These are phyloP conservation scores for Aspergillus brunneoviolaceus DNA, from an alignment of 2,329 filamentous ascomycete species.

Conservation along the genomic window DNA sequence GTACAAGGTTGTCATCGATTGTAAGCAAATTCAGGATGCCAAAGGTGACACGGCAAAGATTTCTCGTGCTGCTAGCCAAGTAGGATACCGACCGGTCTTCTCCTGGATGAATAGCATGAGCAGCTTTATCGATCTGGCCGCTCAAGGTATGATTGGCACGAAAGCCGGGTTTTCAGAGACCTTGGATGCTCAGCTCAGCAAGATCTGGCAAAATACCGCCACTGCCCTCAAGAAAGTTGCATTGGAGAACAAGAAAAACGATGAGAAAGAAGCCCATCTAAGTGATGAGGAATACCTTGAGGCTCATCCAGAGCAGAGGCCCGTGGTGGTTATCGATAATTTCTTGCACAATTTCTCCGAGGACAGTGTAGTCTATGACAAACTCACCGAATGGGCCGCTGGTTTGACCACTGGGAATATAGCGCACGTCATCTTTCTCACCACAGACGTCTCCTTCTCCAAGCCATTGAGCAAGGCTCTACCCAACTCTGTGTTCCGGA, in stretches of 20 bases:
- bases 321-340: slow-evolving; percentile 87
- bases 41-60: slow-evolving; percentile 86
- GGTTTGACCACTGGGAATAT: slow-evolving; percentile 80
- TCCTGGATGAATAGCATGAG: slow-evolving; percentile 95
- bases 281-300: slow-evolving; percentile 86
- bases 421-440: slow-evolving; percentile 92
- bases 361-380: slow-evolving; percentile 66
- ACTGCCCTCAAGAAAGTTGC: slow-evolving; percentile 76
- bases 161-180: slow-evolving; percentile 95
- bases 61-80: slow-evolving; percentile 72
- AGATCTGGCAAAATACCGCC: slow-evolving; percentile 83
- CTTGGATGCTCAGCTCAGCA: slow-evolving; percentile 80
- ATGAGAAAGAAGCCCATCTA: slow-evolving; percentile 70
- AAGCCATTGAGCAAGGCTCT: slow-evolving; percentile 85
- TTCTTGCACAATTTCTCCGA: slow-evolving; percentile 79
- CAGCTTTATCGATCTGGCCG: slow-evolving; percentile 86
- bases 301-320: slow-evolving; percentile 77
- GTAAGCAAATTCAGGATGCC: slow-evolving; percentile 88
- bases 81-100: slow-evolving; percentile 91
- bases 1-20: slow-evolving; percentile 83
- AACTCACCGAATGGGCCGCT: slow-evolving; percentile 86
- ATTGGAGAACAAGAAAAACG: slow-evolving; percentile 66
- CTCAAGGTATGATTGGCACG: slow-evolving; percentile 88
- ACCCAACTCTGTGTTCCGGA: slow-evolving; percentile 86
- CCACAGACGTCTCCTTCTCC: slow-evolving; percentile 81